Percentiles rank a stretch among this genome's conserved stretches.
These are phyloP conservation scores for Coniferiporia weirii DNA, from an alignment of 1,284 basidiomycete species.

Conservation along the genomic window DNA sequence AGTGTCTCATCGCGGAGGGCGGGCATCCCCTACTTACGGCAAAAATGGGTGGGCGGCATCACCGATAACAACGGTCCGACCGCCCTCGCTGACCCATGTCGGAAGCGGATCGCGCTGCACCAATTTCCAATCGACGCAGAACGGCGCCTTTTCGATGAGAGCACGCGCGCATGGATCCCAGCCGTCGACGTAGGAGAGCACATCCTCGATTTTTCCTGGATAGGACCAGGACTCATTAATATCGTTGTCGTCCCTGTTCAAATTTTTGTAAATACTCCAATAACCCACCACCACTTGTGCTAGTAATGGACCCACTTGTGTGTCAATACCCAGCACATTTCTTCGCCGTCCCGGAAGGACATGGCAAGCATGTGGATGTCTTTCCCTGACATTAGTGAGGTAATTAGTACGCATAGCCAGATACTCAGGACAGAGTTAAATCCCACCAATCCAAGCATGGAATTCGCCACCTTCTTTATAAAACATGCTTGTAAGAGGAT, in stretches of 20 bases:
- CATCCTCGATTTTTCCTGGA: constrained; percentile 22
- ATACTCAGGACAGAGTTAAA: not conserved
- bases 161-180: constrained; percentile 20
- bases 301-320: constrained; percentile 12
- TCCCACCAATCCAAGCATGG: constrained; percentile 15
- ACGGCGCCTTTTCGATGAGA: constrained; percentile 16
- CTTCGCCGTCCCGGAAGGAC: constrained; percentile 19
- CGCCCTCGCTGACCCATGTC: constrained; percentile 20
- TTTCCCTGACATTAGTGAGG: not conserved
- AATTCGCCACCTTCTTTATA: constrained; percentile 20
- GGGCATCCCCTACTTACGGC: constrained; percentile 3
- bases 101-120: constrained; percentile 23
- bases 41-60: constrained; percentile 22
- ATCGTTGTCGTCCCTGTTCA: constrained; percentile 19
- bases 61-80: constrained; percentile 20
- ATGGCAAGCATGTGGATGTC: constrained; percentile 22
- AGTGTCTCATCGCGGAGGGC: too few relatives aligned
- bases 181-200: constrained; percentile 18
- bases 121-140: constrained; percentile 24
- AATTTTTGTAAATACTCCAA: not conserved
- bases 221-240: constrained; percentile 23
- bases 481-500: constrained; percentile 20
- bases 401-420: not conserved
- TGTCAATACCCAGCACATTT: constrained; percentile 23
- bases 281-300: not conserved